Evolutionary conservation across 768 basidiomycete genomes (phyloP), one percentile per base, ranked within the genome.

Genomic region (Pleurotus djamor): DNA sequence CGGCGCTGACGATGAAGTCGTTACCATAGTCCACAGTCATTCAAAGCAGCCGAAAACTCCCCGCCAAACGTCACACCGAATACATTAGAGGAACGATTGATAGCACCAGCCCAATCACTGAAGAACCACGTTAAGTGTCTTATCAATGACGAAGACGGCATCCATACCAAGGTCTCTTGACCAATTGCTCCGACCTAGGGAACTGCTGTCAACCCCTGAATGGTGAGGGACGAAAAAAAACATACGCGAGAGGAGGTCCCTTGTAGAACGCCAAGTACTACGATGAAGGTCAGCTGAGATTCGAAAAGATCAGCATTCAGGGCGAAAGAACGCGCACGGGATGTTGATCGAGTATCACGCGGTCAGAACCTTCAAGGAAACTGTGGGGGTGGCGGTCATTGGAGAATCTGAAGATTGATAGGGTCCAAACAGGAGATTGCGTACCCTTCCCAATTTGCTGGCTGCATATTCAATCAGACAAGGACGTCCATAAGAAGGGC

Each of bases 1-100:
- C 12, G 12, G 8, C 32, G 48, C 51, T 61, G 59, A 49, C 38
- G 38, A 54, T 52, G 55, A 35, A 52, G 33, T 45, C 74, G 78
- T 61, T 76, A 74, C 80, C 80, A 91, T 47, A 84, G 68, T 36
- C 88, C 88, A 67, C 89, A 91, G 68, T 89, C 88, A 64, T 86
- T 89, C 71, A 92, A 85, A 36, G 91, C 92, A 48, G 85, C 79
- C 44, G 86, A 87, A 71, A 87, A 96, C 73, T 96, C 94, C 61
- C 93, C 94, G 44, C 91, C 92, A 44, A 84, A 68, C 43, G 87
- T 87, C 62, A 96, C 74, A 34, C 96, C 95, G 67, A 93, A 95
- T 10, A 78, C 77, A 21, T 74, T 76, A 75, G 88, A 85, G 1
- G 92, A 91, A 60, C 77, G 75, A 68, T 81, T 81, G 28, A 79